Conservation (phyloP, 495 filamentous ascomycete species). For the Podospora appendiculata region DNA sequence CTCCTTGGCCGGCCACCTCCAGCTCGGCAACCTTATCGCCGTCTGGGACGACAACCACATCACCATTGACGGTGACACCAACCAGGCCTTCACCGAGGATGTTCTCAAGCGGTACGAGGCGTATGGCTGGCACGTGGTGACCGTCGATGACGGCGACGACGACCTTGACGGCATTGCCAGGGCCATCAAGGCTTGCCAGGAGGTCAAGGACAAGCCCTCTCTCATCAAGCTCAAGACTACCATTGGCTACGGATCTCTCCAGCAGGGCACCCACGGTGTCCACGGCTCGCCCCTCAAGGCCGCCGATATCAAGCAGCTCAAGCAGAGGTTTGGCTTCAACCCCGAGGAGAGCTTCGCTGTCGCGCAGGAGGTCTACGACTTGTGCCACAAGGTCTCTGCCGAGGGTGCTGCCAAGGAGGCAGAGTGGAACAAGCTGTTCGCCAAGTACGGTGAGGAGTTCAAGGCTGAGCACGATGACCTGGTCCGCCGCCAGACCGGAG, state of each 20-base stretch:
- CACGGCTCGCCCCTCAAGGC: slow-evolving; percentile 93
- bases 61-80: slow-evolving; percentile 85
- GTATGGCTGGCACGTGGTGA: slow-evolving; percentile 92
- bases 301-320: slow-evolving; percentile 86
- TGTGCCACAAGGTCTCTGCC: slow-evolving; percentile 72
- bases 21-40: slow-evolving; percentile 93
- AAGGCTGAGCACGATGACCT: slow-evolving; percentile 73
- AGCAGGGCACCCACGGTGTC: slow-evolving; percentile 88
- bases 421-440: slow-evolving; percentile 91
- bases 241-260: slow-evolving; percentile 93
- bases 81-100: slow-evolving; percentile 94
- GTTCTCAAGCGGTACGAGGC: slow-evolving; percentile 91
- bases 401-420: slow-evolving; percentile 84
- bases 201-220: slow-evolving; percentile 91
- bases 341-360: slow-evolving; percentile 90
- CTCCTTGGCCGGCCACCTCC: slow-evolving; percentile 88
- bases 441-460: slow-evolving; percentile 74
- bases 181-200: slow-evolving; percentile 76
- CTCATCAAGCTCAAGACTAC: slow-evolving; percentile 96
- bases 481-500: slow-evolving; percentile 67
- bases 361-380: slow-evolving; percentile 88
- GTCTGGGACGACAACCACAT: slow-evolving; percentile 99
- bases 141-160: slow-evolving; percentile 84
- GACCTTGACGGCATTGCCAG: slow-evolving; percentile 83
- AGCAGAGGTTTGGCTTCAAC: slow-evolving; percentile 92